A percentile compares a stretch with the other conserved stretches of the same genome.
These are phyloP conservation scores for Metschnikowia cubensis DNA, from an alignment of 805 yeast genomes.

Conservation along the genomic window DNA sequence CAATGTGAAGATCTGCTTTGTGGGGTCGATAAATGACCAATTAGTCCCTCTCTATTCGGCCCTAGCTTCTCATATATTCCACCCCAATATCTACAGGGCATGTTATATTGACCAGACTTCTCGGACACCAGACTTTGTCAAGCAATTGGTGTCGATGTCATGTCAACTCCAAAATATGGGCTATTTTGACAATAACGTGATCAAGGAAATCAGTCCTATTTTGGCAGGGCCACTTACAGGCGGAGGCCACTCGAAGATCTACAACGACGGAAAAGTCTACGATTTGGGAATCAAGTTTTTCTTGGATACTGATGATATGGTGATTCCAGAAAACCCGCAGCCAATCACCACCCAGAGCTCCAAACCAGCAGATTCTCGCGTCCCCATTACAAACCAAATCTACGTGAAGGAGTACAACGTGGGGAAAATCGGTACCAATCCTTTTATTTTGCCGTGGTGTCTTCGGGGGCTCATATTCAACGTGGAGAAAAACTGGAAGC, in stretches of 20 bases:
- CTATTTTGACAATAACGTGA: conserved; percentile 76
- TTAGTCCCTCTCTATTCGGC: conserved; percentile 90
- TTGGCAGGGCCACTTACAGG: conserved; percentile 88
- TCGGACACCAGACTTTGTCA: conserved; percentile 73
- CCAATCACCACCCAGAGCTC: neutral
- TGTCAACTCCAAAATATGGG: conserved; percentile 75
- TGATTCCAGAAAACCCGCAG: conserved; percentile 28
- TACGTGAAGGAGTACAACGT: conserved; percentile 51
- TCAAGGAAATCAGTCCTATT: conserved; percentile 66
- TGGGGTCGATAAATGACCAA: conserved; percentile 92
- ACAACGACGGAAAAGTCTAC: conserved; percentile 81
- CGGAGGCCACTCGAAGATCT: conserved; percentile 89
- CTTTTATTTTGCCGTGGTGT: conserved; percentile 90
- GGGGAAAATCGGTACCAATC: conserved; percentile 69
- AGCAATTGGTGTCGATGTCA: conserved; percentile 68
- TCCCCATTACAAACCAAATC: conserved; percentile 34
- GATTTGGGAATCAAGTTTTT: conserved; percentile 72
- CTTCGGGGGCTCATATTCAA: conserved; percentile 71
- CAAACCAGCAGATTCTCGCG: conserved; percentile 9
- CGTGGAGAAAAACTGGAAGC: conserved; percentile 42
- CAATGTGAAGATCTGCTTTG: conserved; percentile 73
- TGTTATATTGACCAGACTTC: conserved; percentile 84
- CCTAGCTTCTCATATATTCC: conserved; percentile 72
- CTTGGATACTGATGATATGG: conserved; percentile 65
- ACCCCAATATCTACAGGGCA: conserved; percentile 87